phyloP scores from a whole-genome alignment of 805 yeast species.

The Monosporozyma aquatica region DNA sequence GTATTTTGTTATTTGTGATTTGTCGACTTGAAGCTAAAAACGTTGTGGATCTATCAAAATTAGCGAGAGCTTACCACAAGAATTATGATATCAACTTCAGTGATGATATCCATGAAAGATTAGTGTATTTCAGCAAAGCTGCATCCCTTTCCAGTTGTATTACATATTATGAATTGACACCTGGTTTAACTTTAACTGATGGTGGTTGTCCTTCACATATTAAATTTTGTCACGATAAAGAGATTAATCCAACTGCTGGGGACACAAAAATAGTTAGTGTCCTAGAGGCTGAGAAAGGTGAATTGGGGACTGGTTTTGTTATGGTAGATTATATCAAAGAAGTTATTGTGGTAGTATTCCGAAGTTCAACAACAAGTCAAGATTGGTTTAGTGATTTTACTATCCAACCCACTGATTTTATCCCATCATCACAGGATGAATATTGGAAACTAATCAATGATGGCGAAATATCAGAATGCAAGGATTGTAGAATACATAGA shows the following conservation, averaged over 20 bases:
- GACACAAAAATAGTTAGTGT: slow-evolving; percentile 33
- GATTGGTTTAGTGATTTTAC: slow-evolving; percentile 59
- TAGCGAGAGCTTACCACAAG: no score
- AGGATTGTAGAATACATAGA: slow-evolving; percentile 48
- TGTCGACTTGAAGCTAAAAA: neutral
- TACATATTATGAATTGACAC: slow-evolving; percentile 12
- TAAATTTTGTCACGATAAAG: slow-evolving; percentile 24
- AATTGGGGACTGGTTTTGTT: slow-evolving; percentile 48
- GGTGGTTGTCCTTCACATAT: slow-evolving; percentile 30
- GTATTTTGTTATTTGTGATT: neutral
- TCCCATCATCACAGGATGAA: slow-evolving; percentile 33
- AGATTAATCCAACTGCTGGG: slow-evolving; percentile 18
- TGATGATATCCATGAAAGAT: slow-evolving; percentile 20
- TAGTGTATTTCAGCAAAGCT: slow-evolving; percentile 28
- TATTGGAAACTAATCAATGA: slow-evolving; percentile 17
- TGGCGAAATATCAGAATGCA: slow-evolving; percentile 32
- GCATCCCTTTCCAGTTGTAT: slow-evolving; percentile 33
- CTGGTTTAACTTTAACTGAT: slow-evolving; percentile 20
- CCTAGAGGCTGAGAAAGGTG: slow-evolving; percentile 35
- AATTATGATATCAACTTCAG: slow-evolving; percentile 6
- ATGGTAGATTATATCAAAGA: slow-evolving; percentile 39
- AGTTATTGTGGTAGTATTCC: slow-evolving; percentile 42
- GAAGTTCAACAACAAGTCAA: slow-evolving; percentile 53
- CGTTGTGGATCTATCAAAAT: neutral
- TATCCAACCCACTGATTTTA: slow-evolving; percentile 38